phyloP scores from a whole-genome alignment of 1,284 basidiomycete species.

The Anthracocystis setariae region DNA sequence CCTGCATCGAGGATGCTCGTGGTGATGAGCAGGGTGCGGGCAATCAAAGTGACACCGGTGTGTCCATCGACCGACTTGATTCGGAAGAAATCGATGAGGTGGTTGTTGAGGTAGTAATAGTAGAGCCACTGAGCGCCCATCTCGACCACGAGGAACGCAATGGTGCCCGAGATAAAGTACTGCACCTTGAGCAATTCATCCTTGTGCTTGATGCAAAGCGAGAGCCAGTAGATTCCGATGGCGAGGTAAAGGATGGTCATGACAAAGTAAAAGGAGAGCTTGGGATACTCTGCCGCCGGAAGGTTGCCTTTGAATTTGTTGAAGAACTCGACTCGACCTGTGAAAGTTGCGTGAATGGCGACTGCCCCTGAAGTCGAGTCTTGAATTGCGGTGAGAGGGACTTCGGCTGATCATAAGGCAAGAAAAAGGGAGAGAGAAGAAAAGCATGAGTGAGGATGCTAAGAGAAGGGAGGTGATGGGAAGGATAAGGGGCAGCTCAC shows the following conservation, averaged over 20 bases:
- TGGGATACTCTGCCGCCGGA: conserved; percentile 95
- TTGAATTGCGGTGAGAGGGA: conserved; percentile 79
- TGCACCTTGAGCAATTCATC: conserved; percentile 74
- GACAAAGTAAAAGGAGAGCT: conserved; percentile 89
- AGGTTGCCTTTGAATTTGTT: conserved; percentile 90
- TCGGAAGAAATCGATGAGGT: conserved; percentile 60
- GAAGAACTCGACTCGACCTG: conserved; percentile 82
- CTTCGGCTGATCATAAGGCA: conserved; percentile 73
- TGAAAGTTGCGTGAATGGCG: conserved; percentile 78
- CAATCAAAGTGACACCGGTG: conserved; percentile 49
- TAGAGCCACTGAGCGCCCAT: conserved; percentile 76
- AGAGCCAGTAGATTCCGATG: conserved; percentile 81
- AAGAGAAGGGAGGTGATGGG: neutral
- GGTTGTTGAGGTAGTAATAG: conserved; percentile 60
- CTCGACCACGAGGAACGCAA: conserved; percentile 88
- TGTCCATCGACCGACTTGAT: conserved; percentile 49
- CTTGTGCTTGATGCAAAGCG: conserved; percentile 82
- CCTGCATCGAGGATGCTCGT: conserved; percentile 83
- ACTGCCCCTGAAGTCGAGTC: conserved; percentile 12
- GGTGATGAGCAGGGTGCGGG: conserved; percentile 59
- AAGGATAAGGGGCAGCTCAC: conserved; percentile 40
- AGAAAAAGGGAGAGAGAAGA: neutral
- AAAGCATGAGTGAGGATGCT: neutral
- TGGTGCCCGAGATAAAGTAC: conserved; percentile 92
- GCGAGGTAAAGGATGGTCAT: conserved; percentile 82